Conservation (phyloP, 2,329 filamentous ascomycete species). For the Penicillium sp. region DNA sequence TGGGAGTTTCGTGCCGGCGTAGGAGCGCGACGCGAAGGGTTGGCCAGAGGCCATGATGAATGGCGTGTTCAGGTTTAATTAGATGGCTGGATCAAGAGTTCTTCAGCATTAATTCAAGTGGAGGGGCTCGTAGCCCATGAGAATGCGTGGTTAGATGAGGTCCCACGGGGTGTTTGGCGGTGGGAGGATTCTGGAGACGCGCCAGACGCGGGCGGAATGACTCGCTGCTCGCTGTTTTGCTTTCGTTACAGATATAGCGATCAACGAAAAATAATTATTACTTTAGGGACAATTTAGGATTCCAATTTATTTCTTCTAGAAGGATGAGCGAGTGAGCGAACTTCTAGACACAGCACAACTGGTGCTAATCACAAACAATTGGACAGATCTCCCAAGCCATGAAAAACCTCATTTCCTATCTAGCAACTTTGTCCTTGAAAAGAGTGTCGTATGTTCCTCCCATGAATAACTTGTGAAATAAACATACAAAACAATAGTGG, state of each 20-base stretch:
- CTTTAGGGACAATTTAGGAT: background rate
- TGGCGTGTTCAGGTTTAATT: conserved; percentile 5
- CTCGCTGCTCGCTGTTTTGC: background rate
- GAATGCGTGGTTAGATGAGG: conserved; percentile 6
- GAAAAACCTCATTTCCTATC: background rate
- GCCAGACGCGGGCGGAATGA: conserved; percentile 22
- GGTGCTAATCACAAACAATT: background rate
- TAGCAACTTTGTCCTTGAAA: background rate
- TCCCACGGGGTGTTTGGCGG: conserved; percentile 14
- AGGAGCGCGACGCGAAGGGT: conserved; percentile 54
- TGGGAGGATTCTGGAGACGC: conserved; percentile 24
- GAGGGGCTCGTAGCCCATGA: conserved; percentile 13
- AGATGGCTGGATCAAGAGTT: background rate
- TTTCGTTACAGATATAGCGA: background rate
- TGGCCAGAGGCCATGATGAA: conserved; percentile 52
- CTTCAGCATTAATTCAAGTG: background rate
- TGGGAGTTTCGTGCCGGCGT: conserved; percentile 53
- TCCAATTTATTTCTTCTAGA: background rate
- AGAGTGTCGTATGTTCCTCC: background rate
- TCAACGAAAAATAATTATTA: background rate
- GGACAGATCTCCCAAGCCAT: background rate
- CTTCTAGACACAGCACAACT: background rate
- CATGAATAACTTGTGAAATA: background rate
- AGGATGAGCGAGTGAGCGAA: background rate
- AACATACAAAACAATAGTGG: background rate